A percentile compares a stretch with the other conserved stretches of the same genome.
phyloP scores from a whole-genome alignment of 2,329 filamentous ascomycete genomes.

The Knufia fluminis region DNA sequence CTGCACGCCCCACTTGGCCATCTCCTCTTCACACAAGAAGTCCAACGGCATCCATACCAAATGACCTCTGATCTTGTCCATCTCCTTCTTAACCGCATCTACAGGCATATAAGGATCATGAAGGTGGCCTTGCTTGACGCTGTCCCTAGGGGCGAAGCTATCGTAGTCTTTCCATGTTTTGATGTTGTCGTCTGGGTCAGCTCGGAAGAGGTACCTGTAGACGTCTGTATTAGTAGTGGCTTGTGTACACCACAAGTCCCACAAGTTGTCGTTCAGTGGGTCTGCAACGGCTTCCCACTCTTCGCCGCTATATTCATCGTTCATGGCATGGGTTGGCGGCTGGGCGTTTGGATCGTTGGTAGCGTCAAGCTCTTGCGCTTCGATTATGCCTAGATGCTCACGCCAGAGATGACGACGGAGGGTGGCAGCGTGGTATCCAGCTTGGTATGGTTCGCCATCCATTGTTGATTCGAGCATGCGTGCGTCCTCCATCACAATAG shows the following conservation, averaged over 20 bases:
- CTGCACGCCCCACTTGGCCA: slow-evolving; percentile 82
- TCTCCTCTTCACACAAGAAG: slow-evolving; percentile 72
- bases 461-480: slow-evolving; percentile 61
- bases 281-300: slow-evolving; percentile 63
- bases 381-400: slow-evolving; percentile 79
- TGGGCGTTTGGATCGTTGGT: slow-evolving; percentile 64
- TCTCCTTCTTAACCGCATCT: slow-evolving; percentile 61
- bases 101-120: slow-evolving; percentile 70
- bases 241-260: slow-evolving; percentile 61
- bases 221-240: slow-evolving; percentile 71
- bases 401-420: slow-evolving; percentile 80
- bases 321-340: slow-evolving; percentile 60
- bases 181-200: slow-evolving; percentile 81
- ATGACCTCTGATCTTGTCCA: slow-evolving; percentile 76
- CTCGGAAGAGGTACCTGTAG: slow-evolving; percentile 73
- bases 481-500: slow-evolving; percentile 76
- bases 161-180: slow-evolving; percentile 88
- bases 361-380: slow-evolving; percentile 60
- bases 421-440: slow-evolving; percentile 66
- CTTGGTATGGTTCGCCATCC: slow-evolving; percentile 62
- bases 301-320: slow-evolving; percentile 63
- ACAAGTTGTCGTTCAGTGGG: slow-evolving; percentile 60
- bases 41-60: slow-evolving; percentile 92
- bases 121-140: slow-evolving; percentile 74
- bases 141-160: slow-evolving; percentile 57